Evolutionary conservation across 371 early-diverging fungal species (phyloP).

Genomic region (Apophysomyces elegans): DNA sequence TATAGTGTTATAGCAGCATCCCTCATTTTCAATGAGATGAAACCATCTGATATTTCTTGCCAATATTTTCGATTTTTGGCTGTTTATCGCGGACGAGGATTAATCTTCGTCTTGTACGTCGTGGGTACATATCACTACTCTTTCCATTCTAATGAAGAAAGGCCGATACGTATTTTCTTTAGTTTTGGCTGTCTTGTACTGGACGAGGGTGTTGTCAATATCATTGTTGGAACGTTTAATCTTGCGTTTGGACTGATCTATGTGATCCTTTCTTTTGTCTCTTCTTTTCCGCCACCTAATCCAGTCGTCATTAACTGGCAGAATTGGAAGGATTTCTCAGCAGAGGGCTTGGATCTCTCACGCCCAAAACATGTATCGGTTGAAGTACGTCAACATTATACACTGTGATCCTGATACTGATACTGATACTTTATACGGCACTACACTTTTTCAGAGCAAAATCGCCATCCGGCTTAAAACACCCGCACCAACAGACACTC

Average conservation of each 20-base stretch:
- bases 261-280: slow-evolving; percentile 43
- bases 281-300: slow-evolving; percentile 41
- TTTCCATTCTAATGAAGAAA: not conserved
- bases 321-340: slow-evolving; percentile 51
- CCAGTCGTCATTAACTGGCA: slow-evolving; percentile 47
- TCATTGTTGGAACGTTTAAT: slow-evolving; percentile 41
- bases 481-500: slow-evolving; percentile 14
- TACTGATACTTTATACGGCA: not conserved
- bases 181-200: slow-evolving; percentile 51
- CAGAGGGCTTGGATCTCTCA: slow-evolving; percentile 46
- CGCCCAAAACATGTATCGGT: slow-evolving; percentile 30
- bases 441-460: slow-evolving; percentile 12
- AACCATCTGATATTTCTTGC: slow-evolving; percentile 26
- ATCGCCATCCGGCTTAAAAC: slow-evolving; percentile 24
- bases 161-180: not conserved
- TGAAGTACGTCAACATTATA: slow-evolving; percentile 16
- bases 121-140: not conserved
- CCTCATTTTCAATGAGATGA: slow-evolving; percentile 39
- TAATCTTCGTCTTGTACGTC: slow-evolving; percentile 49
- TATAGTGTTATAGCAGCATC: slow-evolving; percentile 39
- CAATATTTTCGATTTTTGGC: slow-evolving; percentile 40
- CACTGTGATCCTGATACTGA: not conserved
- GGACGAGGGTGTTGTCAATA: slow-evolving; percentile 33
- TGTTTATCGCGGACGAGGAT: slow-evolving; percentile 41
- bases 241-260: slow-evolving; percentile 38